Conservation (phyloP, 75 land plant species). For the Larix kaempferi region DNA sequence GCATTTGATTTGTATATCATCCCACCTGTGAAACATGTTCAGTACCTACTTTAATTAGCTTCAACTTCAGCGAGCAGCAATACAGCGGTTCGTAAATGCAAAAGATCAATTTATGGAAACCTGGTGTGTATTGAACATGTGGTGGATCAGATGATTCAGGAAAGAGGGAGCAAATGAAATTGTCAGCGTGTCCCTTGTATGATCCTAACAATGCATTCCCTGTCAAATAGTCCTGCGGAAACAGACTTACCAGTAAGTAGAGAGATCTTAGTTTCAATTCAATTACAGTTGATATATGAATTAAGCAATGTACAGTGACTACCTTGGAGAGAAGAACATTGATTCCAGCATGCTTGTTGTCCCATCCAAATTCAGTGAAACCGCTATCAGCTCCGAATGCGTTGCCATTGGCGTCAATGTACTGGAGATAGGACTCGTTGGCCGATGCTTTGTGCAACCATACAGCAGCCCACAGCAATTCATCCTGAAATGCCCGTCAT, state of each 20-base stretch:
- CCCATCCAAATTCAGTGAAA: conserved; percentile 81
- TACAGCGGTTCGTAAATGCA: no score
- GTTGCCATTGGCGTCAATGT: conserved; percentile 64
- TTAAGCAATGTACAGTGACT: neutral
- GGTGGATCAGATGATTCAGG: conserved; percentile 41
- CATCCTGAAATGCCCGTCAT: conserved; percentile 50
- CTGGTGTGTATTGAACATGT: conserved; percentile 75
- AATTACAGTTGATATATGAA: neutral
- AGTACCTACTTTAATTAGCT: no score
- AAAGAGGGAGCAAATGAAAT: conserved; percentile 64
- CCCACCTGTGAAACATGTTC: no score
- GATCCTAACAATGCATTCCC: conserved; percentile 49
- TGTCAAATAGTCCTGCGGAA: conserved; percentile 64
- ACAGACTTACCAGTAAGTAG: no score
- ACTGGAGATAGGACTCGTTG: conserved; percentile 54
- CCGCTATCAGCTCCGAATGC: conserved; percentile 60
- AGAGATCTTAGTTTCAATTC: neutral
- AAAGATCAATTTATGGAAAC: no score
- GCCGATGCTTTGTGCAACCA: conserved; percentile 91
- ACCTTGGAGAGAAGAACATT: conserved; percentile 89
- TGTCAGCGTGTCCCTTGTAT: conserved; percentile 55
- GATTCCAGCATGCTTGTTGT: conserved; percentile 95
- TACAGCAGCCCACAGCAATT: conserved; percentile 91
- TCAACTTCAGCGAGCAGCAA: no score
- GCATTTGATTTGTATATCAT: no score